Evolutionary conservation across 2,329 filamentous ascomycete genomes (phyloP).

Genomic region (Calonectria hawksworthii): DNA sequence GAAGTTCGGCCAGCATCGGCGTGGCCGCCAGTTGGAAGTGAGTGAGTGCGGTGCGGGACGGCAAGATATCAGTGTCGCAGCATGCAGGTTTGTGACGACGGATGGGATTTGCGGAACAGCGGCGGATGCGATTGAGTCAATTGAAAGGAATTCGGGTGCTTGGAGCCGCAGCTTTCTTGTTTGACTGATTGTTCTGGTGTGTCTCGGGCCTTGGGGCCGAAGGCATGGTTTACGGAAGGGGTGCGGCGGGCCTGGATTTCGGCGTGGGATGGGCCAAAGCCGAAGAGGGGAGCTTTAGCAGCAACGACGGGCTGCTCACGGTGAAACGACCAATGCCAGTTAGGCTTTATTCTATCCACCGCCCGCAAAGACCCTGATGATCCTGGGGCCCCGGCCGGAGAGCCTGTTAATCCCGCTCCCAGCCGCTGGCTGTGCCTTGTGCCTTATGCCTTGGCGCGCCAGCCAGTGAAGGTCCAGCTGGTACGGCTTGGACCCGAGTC

Average conservation of each 20-base stretch:
- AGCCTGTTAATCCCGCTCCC: not conserved
- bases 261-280: conserved; percentile 2
- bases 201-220: not conserved
- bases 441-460: not conserved
- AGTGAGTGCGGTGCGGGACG: not conserved
- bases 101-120: not conserved
- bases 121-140: not conserved
- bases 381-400: not conserved
- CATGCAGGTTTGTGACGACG: not conserved
- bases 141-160: not conserved
- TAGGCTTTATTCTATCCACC: not conserved
- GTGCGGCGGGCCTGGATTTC: not conserved
- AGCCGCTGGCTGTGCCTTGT: not conserved
- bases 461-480: not conserved
- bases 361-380: not conserved
- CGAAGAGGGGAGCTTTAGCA: not conserved
- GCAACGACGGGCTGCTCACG: not conserved
- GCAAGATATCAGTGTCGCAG: not conserved
- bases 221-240: not conserved
- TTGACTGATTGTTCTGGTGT: not conserved
- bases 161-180: not conserved
- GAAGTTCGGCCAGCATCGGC: conserved; percentile 9
- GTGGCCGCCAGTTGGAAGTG: not conserved
- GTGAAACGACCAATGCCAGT: conserved; percentile 4
- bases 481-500: not conserved